Conservation (phyloP, 257 asterid genomes). For the Thymus mandschuricus region DNA sequence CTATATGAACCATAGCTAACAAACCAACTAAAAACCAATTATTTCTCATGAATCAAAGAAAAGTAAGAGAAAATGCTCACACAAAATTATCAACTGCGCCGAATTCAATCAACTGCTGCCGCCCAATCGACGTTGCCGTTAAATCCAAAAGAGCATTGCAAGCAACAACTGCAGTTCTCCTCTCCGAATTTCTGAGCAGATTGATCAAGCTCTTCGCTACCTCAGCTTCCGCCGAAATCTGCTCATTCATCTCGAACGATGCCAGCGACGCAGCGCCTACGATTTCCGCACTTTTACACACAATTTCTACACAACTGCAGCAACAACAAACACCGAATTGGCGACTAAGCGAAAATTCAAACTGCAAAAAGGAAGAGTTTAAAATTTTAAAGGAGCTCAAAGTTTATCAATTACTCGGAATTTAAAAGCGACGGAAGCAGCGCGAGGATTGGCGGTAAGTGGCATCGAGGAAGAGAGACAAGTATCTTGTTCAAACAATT, state of each 20-base stretch:
- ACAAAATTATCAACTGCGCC: conserved; percentile 53
- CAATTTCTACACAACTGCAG: conserved; percentile 52
- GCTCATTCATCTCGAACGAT: conserved; percentile 62
- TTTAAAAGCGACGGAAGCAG: conserved; percentile 69
- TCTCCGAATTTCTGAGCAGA: conserved; percentile 40
- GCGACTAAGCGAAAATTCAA: neutral
- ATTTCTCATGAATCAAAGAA: conserved; percentile 1
- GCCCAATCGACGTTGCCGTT: conserved; percentile 62
- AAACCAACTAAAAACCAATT: conserved; percentile 29
- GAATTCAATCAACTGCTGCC: conserved; percentile 49
- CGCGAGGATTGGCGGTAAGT: conserved; percentile 51
- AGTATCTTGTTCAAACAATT: conserved; percentile 52
- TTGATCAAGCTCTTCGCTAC: conserved; percentile 56
- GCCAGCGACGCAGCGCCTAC: conserved; percentile 64
- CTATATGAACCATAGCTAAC: conserved; percentile 6
- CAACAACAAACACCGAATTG: neutral
- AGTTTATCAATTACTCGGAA: conserved; percentile 50
- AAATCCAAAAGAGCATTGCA: conserved; percentile 78
- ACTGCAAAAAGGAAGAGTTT: neutral
- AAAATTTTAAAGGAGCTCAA: neutral
- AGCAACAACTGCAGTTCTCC: conserved; percentile 54
- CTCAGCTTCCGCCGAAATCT: conserved; percentile 55
- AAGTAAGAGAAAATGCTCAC: conserved; percentile 51
- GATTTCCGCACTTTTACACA: conserved; percentile 53
- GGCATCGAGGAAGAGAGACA: conserved; percentile 41